Base-by-base conservation (phyloP, 2,329 filamentous ascomycete species). In the Stachybotrys chartarum region DNA sequence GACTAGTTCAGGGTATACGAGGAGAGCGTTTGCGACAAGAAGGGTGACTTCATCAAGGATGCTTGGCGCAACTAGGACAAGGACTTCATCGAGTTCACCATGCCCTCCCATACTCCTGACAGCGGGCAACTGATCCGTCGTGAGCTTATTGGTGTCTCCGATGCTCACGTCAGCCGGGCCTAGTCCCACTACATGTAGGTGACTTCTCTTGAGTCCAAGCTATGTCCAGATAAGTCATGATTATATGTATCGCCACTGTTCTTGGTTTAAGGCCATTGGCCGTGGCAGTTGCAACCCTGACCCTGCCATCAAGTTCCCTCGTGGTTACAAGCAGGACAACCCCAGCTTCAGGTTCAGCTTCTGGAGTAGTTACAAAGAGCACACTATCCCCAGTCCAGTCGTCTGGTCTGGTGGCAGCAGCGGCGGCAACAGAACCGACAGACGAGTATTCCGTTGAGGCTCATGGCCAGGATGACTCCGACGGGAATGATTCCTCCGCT, bases 81-180 rank as follows among this genome's bases (percentile, higher is more conserved):
- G 51, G 54, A 60, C 51, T 64, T 61, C n/a, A 59, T 66, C n/a
- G 65, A 68, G 54, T 64, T 68, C 30, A 70, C 64, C 4, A 68
- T 74, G 52, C 71, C 69, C 30, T 59, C 58, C 17, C 58, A 66
- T 52, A 65, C 67, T 39, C 68, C 73, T 42, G 56, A 60, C 44
- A 73, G 73, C 11, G 70, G 75, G 54, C 71, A 72, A 51, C 67
- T 72, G 53, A 52, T 70, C 48, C 68, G 69, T 16, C 59, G 64
- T 10, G 70, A 72, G 59, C 69, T 70, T 52, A 70, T 71, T 52
- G 69, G 61, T 59, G 17, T 64, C 35, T 61, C 63, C 53, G 58
- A 59, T 31, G 62, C 61, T 18, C 61, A 63, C 54, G 59, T 59
- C 51, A 59, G 60, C 52, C 57, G 63, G 58, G 59, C 62, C 46